Conservation (phyloP, 345 rosid genomes). For the Lepidium aucheri region DNA sequence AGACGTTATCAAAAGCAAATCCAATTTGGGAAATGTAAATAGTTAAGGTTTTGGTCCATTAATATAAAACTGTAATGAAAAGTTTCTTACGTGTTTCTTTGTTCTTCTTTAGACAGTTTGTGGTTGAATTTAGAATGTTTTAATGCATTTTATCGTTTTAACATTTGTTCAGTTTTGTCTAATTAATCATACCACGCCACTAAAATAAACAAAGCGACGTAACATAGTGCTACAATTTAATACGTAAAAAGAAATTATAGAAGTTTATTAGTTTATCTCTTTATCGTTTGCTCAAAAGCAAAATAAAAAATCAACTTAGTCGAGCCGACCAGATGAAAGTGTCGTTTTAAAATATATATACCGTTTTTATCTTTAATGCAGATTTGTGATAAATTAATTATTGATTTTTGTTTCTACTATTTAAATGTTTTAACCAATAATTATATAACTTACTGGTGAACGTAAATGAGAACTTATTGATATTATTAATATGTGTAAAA, state of each 20-base stretch:
- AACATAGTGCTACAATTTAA: not conserved
- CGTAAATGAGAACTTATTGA: too few relatives aligned
- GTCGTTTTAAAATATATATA: too few relatives aligned
- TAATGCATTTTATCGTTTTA: constrained; percentile 18
- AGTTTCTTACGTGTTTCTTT: constrained; percentile 29
- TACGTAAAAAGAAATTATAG: not conserved
- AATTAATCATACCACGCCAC: constrained; percentile 11
- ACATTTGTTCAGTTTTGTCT: not conserved
- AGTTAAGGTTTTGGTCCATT: constrained; percentile 11
- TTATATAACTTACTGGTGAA: too few relatives aligned
- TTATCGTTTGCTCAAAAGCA: not conserved
- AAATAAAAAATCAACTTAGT: constrained; percentile 5
- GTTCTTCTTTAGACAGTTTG: constrained; percentile 15
- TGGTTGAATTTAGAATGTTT: constrained; percentile 12
- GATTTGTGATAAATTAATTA: too few relatives aligned
- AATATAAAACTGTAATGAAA: constrained; percentile 8
- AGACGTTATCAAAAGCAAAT: constrained; percentile 23
- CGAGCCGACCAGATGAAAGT: constrained; percentile 3
- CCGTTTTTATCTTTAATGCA: too few relatives aligned
- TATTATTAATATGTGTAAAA: too few relatives aligned
- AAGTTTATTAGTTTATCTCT: not conserved
- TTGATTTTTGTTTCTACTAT: too few relatives aligned
- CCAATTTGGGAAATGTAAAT: not conserved
- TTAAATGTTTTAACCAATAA: too few relatives aligned
- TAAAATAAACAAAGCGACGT: constrained; percentile 5